Percentiles rank a stretch among this genome's conserved stretches.
Conservation (phyloP, 2,329 filamentous ascomycete species). For the Paecilomyces sp. region DNA sequence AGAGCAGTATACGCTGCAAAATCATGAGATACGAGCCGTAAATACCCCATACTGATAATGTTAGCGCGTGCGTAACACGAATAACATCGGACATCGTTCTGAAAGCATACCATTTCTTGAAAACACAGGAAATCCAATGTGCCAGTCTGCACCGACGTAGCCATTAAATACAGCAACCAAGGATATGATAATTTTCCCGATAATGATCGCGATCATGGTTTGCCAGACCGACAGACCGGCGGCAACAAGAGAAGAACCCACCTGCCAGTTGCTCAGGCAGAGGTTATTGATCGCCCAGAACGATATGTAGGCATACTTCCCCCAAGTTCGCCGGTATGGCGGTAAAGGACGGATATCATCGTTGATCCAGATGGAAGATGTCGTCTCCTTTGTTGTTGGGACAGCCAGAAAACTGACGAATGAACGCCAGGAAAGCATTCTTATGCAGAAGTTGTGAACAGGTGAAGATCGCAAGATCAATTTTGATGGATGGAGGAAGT, state of each 20-base stretch:
- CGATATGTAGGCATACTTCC: conserved; percentile 27
- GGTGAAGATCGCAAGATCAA: not conserved
- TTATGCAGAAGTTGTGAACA: not conserved
- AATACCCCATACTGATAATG: conserved; percentile 30
- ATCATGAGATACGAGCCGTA: conserved; percentile 35
- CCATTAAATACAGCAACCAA: conserved; percentile 29
- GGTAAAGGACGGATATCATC: conserved; percentile 35
- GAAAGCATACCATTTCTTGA: conserved; percentile 17
- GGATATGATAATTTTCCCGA: conserved; percentile 32
- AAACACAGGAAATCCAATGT: conserved; percentile 39
- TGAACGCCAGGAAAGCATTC: conserved; percentile 1
- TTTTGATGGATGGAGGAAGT: not conserved
- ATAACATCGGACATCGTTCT: not conserved
- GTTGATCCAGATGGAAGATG: conserved; percentile 30
- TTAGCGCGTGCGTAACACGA: not conserved
- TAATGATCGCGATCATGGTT: conserved; percentile 30
- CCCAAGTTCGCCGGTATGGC: conserved; percentile 31
- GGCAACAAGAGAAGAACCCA: conserved; percentile 29
- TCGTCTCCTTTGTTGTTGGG: conserved; percentile 8
- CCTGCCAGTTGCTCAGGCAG: conserved; percentile 28
- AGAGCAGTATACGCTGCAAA: conserved; percentile 34
- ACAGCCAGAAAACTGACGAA: not conserved
- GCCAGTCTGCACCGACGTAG: conserved; percentile 33
- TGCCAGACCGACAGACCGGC: conserved; percentile 37
- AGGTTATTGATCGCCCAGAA: conserved; percentile 38